These are phyloP conservation scores for Mycena floridula DNA, from an alignment of 768 basidiomycete genomes.

Conservation along the genomic window DNA sequence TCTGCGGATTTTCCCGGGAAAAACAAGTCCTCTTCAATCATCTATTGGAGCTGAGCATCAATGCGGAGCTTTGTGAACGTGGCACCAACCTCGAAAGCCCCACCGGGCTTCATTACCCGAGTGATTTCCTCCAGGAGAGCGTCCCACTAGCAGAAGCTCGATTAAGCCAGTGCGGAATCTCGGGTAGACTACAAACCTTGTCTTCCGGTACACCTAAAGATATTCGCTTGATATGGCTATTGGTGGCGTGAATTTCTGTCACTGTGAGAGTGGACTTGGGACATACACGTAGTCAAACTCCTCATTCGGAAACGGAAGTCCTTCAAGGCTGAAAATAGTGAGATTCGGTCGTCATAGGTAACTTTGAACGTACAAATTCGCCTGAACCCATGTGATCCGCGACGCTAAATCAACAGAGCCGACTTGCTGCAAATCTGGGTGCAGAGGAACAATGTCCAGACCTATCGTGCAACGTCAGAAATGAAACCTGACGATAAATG, in stretches of 20 bases:
- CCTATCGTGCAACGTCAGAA: slow-evolving; percentile 27
- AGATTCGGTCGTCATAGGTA: slow-evolving; percentile 2
- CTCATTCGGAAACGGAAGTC: slow-evolving; percentile 61
- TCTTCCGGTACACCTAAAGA: slow-evolving; percentile 73
- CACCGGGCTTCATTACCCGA: slow-evolving; percentile 70
- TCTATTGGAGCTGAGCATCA: slow-evolving; percentile 25
- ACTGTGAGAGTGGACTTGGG: slow-evolving; percentile 1
- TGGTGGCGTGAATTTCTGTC: neutral
- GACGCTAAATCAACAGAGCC: slow-evolving; percentile 50
- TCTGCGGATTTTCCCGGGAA: slow-evolving; percentile 54
- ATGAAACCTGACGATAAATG: neutral
- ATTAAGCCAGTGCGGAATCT: neutral
- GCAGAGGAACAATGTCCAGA: slow-evolving; percentile 65
- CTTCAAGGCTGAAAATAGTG: slow-evolving; percentile 44
- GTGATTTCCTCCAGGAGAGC: slow-evolving; percentile 59
- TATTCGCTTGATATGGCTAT: slow-evolving; percentile 64
- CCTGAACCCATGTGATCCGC: slow-evolving; percentile 66
- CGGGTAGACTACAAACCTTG: slow-evolving; percentile 35
- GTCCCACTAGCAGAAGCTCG: slow-evolving; percentile 48
- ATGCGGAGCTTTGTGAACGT: neutral
- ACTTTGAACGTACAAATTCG: slow-evolving; percentile 55
- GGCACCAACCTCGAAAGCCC: slow-evolving; percentile 54
- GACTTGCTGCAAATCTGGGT: slow-evolving; percentile 60
- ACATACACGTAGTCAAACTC: slow-evolving; percentile 77
- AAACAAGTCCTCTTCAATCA: slow-evolving; percentile 70